phyloP scores from a whole-genome alignment of 768 basidiomycete species.

The Neoboletus brunneissimus region DNA sequence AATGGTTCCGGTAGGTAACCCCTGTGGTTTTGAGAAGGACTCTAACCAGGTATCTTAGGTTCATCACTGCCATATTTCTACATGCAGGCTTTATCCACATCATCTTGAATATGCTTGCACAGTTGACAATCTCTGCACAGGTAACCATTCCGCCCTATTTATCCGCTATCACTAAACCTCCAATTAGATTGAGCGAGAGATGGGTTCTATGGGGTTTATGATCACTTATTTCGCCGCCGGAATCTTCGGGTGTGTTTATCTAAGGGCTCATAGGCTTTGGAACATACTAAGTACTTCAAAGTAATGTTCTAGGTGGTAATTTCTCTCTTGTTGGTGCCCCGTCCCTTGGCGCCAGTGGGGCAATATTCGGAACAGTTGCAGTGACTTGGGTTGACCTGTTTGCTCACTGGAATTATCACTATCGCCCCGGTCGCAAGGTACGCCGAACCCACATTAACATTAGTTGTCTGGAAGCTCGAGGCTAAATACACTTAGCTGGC shows the following conservation, averaged over 20 bases:
- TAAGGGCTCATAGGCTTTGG: not conserved
- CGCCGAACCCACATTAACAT: conserved; percentile 7
- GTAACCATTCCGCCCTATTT: conserved; percentile 35
- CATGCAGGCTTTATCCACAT: conserved; percentile 97
- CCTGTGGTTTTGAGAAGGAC: conserved; percentile 45
- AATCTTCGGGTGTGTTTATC: conserved; percentile 71
- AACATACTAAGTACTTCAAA: conserved; percentile 25
- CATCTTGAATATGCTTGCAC: conserved; percentile 85
- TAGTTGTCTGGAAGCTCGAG: not conserved
- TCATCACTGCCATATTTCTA: conserved; percentile 85
- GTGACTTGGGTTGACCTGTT: conserved; percentile 88
- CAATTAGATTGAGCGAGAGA: conserved; percentile 83
- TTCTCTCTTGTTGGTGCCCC: conserved; percentile 87
- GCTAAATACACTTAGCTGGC: conserved; percentile 50
- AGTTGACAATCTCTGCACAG: conserved; percentile 74
- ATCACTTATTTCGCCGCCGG: conserved; percentile 88
- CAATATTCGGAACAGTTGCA: conserved; percentile 84
- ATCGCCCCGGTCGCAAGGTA: conserved; percentile 78
- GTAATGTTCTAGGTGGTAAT: conserved; percentile 89
- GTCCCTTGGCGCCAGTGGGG: conserved; percentile 89
- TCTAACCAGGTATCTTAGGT: conserved; percentile 44
- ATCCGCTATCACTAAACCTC: not conserved
- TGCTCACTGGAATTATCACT: conserved; percentile 89
- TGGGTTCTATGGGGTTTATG: conserved; percentile 85
- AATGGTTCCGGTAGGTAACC: conserved; percentile 48